phyloP scores from a whole-genome alignment of 2,329 filamentous ascomycete species.

The Didymella segeticola region DNA sequence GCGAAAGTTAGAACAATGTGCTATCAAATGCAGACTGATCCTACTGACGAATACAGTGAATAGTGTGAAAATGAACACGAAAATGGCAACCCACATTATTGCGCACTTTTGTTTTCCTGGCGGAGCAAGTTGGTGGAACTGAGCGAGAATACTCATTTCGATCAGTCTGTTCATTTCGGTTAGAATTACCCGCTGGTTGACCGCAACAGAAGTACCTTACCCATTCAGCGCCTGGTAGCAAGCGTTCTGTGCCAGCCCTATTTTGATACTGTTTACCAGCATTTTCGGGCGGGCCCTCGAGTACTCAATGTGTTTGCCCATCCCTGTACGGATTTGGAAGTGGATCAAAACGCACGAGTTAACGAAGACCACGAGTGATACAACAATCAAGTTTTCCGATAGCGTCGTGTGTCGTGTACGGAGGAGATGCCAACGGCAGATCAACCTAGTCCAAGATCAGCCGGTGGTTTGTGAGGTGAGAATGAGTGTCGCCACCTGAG shows the following conservation, averaged over 20 bases:
- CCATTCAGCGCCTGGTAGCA: background rate
- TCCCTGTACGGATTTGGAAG: background rate
- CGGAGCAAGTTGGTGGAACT: background rate
- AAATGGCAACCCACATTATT: background rate
- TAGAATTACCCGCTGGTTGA: background rate
- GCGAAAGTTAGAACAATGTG: too few relatives aligned
- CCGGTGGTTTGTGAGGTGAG: background rate
- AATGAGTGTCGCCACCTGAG: background rate
- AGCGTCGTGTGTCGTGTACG: background rate
- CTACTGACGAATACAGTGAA: background rate
- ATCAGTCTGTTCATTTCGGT: background rate
- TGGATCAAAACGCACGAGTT: background rate
- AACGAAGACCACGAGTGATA: background rate
- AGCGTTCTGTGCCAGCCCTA: background rate
- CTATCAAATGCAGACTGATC: background rate
- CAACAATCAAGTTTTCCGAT: background rate
- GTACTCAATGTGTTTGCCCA: conserved; percentile 1
- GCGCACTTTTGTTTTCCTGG: background rate
- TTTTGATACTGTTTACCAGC: background rate
- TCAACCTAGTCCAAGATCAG: background rate
- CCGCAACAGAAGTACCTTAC: background rate
- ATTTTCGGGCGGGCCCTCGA: background rate
- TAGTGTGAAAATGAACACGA: background rate
- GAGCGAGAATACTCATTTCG: background rate
- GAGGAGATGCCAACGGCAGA: background rate